These are phyloP conservation scores for Scheffersomyces illinoinensis DNA, from an alignment of 1,139 yeast species.

Conservation along the genomic window DNA sequence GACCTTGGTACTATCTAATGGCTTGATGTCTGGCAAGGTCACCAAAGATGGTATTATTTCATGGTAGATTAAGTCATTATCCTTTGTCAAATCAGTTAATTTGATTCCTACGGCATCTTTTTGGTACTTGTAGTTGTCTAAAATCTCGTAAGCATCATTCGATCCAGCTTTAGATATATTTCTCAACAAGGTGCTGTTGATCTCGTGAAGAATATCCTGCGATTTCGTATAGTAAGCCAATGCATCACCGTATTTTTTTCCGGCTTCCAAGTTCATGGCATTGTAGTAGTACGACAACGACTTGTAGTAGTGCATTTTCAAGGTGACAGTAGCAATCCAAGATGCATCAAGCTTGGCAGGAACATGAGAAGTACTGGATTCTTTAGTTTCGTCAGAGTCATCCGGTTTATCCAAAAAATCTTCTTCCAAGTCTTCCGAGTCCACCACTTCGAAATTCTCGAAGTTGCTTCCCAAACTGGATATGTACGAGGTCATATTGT, in stretches of 20 bases:
- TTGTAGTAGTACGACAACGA: conserved; percentile 52
- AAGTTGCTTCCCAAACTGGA: conserved; percentile 14
- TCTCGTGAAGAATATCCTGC: conserved; percentile 30
- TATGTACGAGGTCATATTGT: conserved; percentile 34
- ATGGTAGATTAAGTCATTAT: conserved; percentile 88
- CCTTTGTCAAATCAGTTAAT: conserved; percentile 59
- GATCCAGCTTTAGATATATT: conserved; percentile 23
- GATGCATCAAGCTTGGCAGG: conserved; percentile 46
- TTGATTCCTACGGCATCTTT: conserved; percentile 47
- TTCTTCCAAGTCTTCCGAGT: conserved; percentile 10
- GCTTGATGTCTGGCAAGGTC: conserved; percentile 59
- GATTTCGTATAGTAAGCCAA: conserved; percentile 68
- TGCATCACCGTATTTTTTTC: conserved; percentile 71
- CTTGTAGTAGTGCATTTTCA: conserved; percentile 49
- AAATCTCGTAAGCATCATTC: conserved; percentile 35
- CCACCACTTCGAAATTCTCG: conserved; percentile 14
- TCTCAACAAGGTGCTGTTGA: conserved; percentile 26
- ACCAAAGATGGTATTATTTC: conserved; percentile 65
- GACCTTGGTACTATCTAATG: conserved; percentile 76
- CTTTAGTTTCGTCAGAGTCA: conserved; percentile 22
- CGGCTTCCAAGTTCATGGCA: conserved; percentile 49
- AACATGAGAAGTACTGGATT: conserved; percentile 44
- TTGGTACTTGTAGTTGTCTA: conserved; percentile 47
- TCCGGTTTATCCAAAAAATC: conserved; percentile 8
- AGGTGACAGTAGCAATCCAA: conserved; percentile 47